Conservation (phyloP, 257 asterid species). For the Apocynum venetum region DNA sequence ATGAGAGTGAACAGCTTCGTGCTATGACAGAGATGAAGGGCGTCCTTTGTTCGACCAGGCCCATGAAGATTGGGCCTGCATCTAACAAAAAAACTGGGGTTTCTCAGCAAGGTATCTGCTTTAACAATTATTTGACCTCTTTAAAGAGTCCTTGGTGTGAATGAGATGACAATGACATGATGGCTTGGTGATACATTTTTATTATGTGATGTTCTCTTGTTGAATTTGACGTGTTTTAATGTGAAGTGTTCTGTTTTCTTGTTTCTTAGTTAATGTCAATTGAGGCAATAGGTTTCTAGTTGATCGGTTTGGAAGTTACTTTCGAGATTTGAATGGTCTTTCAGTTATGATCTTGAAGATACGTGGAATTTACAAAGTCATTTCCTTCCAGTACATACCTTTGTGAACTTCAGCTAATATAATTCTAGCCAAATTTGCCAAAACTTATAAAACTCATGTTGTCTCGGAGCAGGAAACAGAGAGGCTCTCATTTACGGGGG, state of each 20-base stretch:
- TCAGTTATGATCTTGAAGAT: constrained; percentile 45
- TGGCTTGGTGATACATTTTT: constrained; percentile 6
- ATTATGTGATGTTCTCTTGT: constrained; percentile 11
- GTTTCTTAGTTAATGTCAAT: constrained; percentile 17
- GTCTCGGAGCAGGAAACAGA: constrained; percentile 92
- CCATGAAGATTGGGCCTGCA: constrained; percentile 89
- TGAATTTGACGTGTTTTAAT: background rate
- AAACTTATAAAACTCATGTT: constrained; percentile 68
- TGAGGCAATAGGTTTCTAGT: constrained; percentile 31
- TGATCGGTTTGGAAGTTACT: constrained; percentile 35
- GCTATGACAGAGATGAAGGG: constrained; percentile 94
- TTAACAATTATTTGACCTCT: constrained; percentile 9
- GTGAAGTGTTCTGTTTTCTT: constrained; percentile 21
- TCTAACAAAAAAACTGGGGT: constrained; percentile 67
- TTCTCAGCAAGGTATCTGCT: constrained; percentile 49
- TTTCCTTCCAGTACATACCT: constrained; percentile 56
- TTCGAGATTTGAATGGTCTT: constrained; percentile 40
- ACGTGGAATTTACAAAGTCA: constrained; percentile 41
- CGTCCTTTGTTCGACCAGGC: constrained; percentile 65
- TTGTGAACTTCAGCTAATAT: constrained; percentile 51
- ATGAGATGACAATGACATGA: constrained; percentile 3
- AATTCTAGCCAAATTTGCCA: constrained; percentile 41
- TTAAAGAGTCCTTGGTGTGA: background rate
- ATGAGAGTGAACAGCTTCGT: constrained; percentile 73
- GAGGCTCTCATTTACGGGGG: constrained; percentile 96